These are phyloP conservation scores for Magnolia sinica DNA, from an alignment of 164 flowering plant genomes.

Conservation along the genomic window DNA sequence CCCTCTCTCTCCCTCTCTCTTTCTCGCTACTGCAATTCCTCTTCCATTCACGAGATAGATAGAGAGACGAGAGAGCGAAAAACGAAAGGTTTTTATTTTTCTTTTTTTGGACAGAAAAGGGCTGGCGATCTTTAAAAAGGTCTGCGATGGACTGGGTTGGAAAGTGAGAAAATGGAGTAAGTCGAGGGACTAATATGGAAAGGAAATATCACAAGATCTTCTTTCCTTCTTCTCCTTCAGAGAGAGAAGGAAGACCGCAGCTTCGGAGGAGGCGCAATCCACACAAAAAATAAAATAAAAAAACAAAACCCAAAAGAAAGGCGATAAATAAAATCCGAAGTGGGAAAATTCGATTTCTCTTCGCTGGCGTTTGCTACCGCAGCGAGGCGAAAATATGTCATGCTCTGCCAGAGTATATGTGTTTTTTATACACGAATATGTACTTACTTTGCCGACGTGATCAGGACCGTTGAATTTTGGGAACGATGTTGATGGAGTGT, in stretches of 20 bases:
- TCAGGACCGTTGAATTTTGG: too few species aligned
- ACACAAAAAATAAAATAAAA: constrained; percentile 1
- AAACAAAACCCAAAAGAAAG: too few species aligned
- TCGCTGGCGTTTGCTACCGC: neutral
- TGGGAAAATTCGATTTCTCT: neutral
- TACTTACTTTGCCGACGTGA: too few species aligned
- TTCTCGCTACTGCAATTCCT: constrained; percentile 6
- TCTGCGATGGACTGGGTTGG: neutral
- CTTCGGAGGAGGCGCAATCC: constrained; percentile 7
- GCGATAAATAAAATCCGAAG: neutral
- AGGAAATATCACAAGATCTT: neutral
- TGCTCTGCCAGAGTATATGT: too few species aligned
- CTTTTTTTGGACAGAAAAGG: neutral
- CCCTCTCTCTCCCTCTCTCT: constrained; percentile 1
- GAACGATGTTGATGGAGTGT: too few species aligned
- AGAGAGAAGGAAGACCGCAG: constrained; percentile 16
- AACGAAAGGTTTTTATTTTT: neutral
- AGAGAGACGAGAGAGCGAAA: neutral
- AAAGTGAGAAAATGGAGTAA: neutral
- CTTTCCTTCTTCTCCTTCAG: neutral
- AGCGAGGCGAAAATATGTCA: neutral
- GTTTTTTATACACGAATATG: too few species aligned
- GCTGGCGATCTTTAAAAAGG: neutral
- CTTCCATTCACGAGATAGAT: neutral
- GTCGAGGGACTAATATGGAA: neutral